phyloP scores from a whole-genome alignment of 1,284 basidiomycete genomes.

The Apiotrichum porosum region DNA sequence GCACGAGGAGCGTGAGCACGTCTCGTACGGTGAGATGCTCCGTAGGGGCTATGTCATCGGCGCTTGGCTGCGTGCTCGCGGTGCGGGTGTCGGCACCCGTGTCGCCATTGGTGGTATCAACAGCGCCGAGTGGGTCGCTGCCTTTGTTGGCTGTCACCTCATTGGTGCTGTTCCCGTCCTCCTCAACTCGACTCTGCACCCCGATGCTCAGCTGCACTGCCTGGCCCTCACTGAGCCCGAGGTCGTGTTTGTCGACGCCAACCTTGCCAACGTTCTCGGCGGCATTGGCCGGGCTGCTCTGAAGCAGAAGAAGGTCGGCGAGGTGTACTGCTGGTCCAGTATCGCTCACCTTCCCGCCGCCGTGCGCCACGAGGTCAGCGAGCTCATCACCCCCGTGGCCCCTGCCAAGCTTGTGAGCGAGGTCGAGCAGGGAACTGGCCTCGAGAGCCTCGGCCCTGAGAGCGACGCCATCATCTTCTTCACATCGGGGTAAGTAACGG shows the following conservation, averaged over 20 bases:
- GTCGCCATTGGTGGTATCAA: constrained; percentile 40
- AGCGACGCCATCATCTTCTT: constrained; percentile 42
- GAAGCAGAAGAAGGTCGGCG: not conserved
- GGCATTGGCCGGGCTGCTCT: not conserved
- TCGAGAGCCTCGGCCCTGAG: constrained; percentile 29
- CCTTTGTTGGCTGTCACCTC: constrained; percentile 36
- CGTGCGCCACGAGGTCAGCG: not conserved
- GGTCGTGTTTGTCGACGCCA: constrained; percentile 32
- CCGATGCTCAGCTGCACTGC: constrained; percentile 19
- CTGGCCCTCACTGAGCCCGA: constrained; percentile 24
- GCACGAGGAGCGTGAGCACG: constrained; percentile 7
- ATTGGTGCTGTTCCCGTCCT: constrained; percentile 37
- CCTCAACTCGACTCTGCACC: constrained; percentile 33
- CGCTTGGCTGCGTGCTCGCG: constrained; percentile 28
- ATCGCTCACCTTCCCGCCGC: not conserved
- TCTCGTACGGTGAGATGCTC: constrained; percentile 29
- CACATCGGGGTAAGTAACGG: too few species aligned
- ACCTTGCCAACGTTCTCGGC: constrained; percentile 24
- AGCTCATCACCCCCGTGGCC: not conserved
- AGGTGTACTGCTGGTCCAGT: not conserved
- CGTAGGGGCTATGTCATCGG: constrained; percentile 24
- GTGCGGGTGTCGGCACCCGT: constrained; percentile 26
- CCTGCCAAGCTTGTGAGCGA: not conserved
- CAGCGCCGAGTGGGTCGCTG: constrained; percentile 31
- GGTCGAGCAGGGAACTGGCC: constrained; percentile 3